These are phyloP conservation scores for Leucocoprinus leucothites DNA, from an alignment of 768 basidiomycete genomes.

Conservation along the genomic window DNA sequence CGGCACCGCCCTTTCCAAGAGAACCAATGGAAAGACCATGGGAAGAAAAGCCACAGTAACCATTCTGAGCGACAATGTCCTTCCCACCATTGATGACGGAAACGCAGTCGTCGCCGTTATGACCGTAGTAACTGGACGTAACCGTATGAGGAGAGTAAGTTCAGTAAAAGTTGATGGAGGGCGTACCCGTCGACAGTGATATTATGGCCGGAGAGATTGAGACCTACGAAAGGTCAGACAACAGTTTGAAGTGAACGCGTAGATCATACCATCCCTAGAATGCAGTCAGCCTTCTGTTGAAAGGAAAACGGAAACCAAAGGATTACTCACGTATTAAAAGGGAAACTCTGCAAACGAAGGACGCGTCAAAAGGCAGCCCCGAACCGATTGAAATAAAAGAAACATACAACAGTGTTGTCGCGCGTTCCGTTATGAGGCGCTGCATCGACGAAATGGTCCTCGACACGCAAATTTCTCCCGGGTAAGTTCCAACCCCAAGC, in stretches of 20 bases:
- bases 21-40: slow-evolving; percentile 49
- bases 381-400: neutral
- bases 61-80: slow-evolving; percentile 43
- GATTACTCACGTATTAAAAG: slow-evolving; percentile 39
- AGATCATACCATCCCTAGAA: slow-evolving; percentile 11
- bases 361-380: neutral
- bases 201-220: slow-evolving; percentile 36
- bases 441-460: slow-evolving; percentile 39
- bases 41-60: slow-evolving; percentile 42
- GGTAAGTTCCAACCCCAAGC: slow-evolving; percentile 46
- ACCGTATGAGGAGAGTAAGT: neutral
- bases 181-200: slow-evolving; percentile 36
- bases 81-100: slow-evolving; percentile 43
- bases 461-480: slow-evolving; percentile 34
- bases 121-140: slow-evolving; percentile 31
- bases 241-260: neutral
- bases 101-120: slow-evolving; percentile 48
- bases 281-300: neutral
- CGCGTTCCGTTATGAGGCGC: slow-evolving; percentile 36
- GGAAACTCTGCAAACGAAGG: slow-evolving; percentile 28
- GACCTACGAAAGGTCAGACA: slow-evolving; percentile 17
- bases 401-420: slow-evolving; percentile 29
- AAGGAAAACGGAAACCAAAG: neutral
- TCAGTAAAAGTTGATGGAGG: too few species aligned
- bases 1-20: slow-evolving; percentile 36